A percentile compares a stretch with the other conserved stretches of the same genome.
Conservation (phyloP, 257 asterid genomes). For the Primulina eburnea region DNA sequence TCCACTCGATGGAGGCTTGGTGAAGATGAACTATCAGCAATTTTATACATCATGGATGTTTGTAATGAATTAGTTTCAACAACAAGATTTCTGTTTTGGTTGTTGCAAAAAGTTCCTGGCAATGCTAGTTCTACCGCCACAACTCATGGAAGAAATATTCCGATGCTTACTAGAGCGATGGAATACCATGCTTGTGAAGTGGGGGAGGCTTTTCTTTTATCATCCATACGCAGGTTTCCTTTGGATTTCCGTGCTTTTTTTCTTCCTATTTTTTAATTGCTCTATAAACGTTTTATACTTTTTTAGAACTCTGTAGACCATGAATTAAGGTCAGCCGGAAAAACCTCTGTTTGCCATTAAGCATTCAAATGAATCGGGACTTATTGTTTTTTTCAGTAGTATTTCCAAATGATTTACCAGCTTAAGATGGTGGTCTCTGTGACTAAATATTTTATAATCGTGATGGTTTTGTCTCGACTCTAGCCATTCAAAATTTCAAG, state of each 20-base stretch:
- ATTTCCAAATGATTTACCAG: too few relatives aligned
- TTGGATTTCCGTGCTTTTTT: slow-evolving; percentile 4
- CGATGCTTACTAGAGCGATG: slow-evolving; percentile 57
- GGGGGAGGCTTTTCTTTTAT: slow-evolving; percentile 82
- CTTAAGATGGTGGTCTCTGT: background rate
- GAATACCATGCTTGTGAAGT: slow-evolving; percentile 70
- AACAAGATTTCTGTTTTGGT: slow-evolving; percentile 77
- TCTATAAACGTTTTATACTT: background rate
- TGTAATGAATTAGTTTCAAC: slow-evolving; percentile 76
- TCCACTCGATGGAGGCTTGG: slow-evolving; percentile 78
- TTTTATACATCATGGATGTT: slow-evolving; percentile 80
- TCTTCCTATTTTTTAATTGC: slow-evolving; percentile 13
- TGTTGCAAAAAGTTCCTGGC: slow-evolving; percentile 77
- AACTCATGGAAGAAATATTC: slow-evolving; percentile 54
- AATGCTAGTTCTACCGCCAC: slow-evolving; percentile 52
- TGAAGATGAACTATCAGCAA: slow-evolving; percentile 75
- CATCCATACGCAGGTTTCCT: slow-evolving; percentile 72
- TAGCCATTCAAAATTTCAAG: background rate
- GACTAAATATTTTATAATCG: background rate
- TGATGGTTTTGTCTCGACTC: background rate
- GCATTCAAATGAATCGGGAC: background rate
- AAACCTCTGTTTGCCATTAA: background rate
- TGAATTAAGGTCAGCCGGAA: background rate
- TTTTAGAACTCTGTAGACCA: background rate
- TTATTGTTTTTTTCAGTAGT: too few relatives aligned